Percentiles rank a stretch among this genome's conserved stretches.
Evolutionary conservation across 164 flowering plant genomes (phyloP).

Genomic region (Stephania cephalantha): DNA sequence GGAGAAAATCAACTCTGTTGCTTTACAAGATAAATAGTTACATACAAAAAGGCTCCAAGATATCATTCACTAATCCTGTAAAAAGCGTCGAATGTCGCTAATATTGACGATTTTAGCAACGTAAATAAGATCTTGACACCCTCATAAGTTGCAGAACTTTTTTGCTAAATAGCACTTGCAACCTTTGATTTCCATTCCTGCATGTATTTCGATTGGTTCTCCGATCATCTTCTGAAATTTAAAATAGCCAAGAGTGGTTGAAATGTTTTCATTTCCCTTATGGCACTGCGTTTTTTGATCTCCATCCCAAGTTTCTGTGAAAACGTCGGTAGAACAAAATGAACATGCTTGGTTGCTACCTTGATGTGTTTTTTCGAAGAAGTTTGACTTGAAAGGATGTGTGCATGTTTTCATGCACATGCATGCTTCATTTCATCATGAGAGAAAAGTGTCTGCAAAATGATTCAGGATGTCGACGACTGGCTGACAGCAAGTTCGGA

Average conservation of each 20-base stretch:
- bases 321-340: neutral
- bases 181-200: neutral
- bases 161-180: neutral
- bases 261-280: neutral
- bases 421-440: neutral
- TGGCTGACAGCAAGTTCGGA: constrained; percentile 24
- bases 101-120: neutral
- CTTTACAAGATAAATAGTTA: no score
- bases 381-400: neutral
- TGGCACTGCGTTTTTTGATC: neutral
- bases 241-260: neutral
- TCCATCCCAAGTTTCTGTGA: neutral
- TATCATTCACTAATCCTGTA: neutral
- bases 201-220: neutral
- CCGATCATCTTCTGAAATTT: neutral
- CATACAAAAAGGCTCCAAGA: neutral
- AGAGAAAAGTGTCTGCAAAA: neutral
- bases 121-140: neutral
- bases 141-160: no score
- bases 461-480: constrained; percentile 6
- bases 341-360: neutral
- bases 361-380: neutral
- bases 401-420: no score
- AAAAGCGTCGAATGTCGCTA: neutral
- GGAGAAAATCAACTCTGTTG: no score